Evolutionary conservation across 2,329 filamentous ascomycete genomes (phyloP).

Genomic region (Davidsoniella virescens): DNA sequence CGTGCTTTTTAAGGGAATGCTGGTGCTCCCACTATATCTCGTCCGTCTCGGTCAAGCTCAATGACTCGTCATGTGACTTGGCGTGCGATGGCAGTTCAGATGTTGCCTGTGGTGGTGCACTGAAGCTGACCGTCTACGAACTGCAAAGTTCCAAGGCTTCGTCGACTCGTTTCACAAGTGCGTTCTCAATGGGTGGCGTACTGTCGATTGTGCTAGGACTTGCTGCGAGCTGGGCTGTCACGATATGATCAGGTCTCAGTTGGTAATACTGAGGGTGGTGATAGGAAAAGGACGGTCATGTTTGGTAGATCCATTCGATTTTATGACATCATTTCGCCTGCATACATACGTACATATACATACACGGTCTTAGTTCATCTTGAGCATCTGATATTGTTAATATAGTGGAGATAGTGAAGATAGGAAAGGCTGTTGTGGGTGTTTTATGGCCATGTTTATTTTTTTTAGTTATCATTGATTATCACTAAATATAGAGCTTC

Average conservation of each 20-base stretch:
- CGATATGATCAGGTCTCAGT: too few species aligned
- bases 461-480: neutral
- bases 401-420: too few species aligned
- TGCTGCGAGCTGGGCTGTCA: too few species aligned
- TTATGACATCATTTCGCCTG: too few species aligned
- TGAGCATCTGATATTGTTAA: too few species aligned
- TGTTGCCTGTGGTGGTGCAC: constrained; percentile 36
- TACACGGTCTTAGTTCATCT: too few species aligned
- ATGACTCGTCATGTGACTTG: constrained; percentile 32
- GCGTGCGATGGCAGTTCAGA: constrained; percentile 36
- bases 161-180: too few species aligned
- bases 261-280: too few species aligned
- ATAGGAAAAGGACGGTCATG: too few species aligned
- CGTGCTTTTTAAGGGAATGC: constrained; percentile 31
- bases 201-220: neutral
- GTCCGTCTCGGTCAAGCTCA: constrained; percentile 27
- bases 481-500: neutral
- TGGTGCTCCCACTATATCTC: constrained; percentile 39
- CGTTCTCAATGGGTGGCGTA: neutral
- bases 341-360: too few species aligned
- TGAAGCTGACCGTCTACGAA: constrained; percentile 32
- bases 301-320: too few species aligned
- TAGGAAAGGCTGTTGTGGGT: neutral
- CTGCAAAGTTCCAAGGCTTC: constrained; percentile 7
- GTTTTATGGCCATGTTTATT: neutral